Evolutionary conservation across 2,329 filamentous ascomycete genomes (phyloP), one percentile per base, ranked within the genome.

Genomic region (Cyphellophora europaea): DNA sequence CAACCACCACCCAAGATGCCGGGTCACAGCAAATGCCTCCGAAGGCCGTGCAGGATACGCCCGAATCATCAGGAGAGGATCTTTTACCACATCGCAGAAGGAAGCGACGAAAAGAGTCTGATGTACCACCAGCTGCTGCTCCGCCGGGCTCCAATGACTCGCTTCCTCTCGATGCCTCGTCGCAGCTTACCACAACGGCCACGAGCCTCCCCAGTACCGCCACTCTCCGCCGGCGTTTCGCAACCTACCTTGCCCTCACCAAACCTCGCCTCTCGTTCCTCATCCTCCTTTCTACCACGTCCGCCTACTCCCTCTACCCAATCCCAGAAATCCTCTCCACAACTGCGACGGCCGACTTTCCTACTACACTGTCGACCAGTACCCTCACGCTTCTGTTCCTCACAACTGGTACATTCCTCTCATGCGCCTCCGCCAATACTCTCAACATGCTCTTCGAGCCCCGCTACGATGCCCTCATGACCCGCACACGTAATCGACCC

Each of bases 381-480:
- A 86, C 91, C 2, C 69, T 96, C 35, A 98, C 91, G 6, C 79
- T 96, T 12, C 70, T 93, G 33, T 96, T 94, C 66, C 77, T 98
- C 33, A 94, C 89, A 1, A 77, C 77, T 3, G 89, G 91, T 40
- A 96, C 91, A 0, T 78, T 88, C 4, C 71, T 95, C 13, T 91
- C 85, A 57, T 83, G 77, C n/a, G 86, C 88, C 28, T 85, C 82
- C 40, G 91, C 91, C 28, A 98, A 98, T 56, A 77, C 91, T 2
- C 69, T 96, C 47, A 98, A 98, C 61, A 98, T 98, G 91, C 77
- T 95, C 39, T 87, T 95, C 61, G 91, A 98, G 61, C 83, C 79
- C 6, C 71, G 79, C 40, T 88, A 88, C 53, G 91, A 98, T 58
- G 85, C 87, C 30, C 77, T 82, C 51, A 98, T 98, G 91, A 79